phyloP scores from a whole-genome alignment of 805 yeast genomes.

The Nakazawaea ernobii region DNA sequence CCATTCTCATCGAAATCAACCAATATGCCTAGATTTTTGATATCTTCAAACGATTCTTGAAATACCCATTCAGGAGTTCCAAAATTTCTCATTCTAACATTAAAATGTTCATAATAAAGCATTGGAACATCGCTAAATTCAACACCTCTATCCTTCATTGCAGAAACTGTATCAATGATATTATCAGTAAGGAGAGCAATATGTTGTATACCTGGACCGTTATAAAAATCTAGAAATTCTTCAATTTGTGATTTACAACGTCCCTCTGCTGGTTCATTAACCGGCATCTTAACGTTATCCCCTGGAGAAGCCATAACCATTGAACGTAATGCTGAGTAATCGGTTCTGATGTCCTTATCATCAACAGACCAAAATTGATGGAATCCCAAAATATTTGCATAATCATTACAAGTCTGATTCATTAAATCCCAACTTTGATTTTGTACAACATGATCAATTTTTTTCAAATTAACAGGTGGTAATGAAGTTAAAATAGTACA shows the following conservation, averaged over 20 bases:
- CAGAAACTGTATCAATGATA: slow-evolving; percentile 50
- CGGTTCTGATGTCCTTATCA: slow-evolving; percentile 67
- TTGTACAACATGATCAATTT: slow-evolving; percentile 78
- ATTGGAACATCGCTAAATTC: slow-evolving; percentile 60
- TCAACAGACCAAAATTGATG: slow-evolving; percentile 83
- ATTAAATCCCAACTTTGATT: slow-evolving; percentile 68
- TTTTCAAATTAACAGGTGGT: slow-evolving; percentile 28
- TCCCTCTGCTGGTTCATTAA: slow-evolving; percentile 79
- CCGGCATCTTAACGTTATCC: slow-evolving; percentile 69
- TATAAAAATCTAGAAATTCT: slow-evolving; percentile 68
- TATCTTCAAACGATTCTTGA: slow-evolving; percentile 43
- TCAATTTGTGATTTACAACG: slow-evolving; percentile 68
- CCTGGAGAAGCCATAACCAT: slow-evolving; percentile 70
- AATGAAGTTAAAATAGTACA: slow-evolving; percentile 19
- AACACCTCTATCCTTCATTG: slow-evolving; percentile 56
- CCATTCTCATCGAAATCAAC: slow-evolving; percentile 75
- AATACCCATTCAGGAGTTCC: slow-evolving; percentile 37
- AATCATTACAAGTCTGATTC: slow-evolving; percentile 51
- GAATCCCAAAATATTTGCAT: slow-evolving; percentile 63
- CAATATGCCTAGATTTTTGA: slow-evolving; percentile 52
- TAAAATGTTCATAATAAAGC: slow-evolving; percentile 52
- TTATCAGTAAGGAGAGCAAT: slow-evolving; percentile 63
- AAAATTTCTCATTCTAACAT: slow-evolving; percentile 40
- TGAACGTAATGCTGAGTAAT: slow-evolving; percentile 62
- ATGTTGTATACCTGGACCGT: slow-evolving; percentile 85